These are phyloP conservation scores for Cucumis melo DNA, from an alignment of 306 rosid species.

Conservation along the genomic window DNA sequence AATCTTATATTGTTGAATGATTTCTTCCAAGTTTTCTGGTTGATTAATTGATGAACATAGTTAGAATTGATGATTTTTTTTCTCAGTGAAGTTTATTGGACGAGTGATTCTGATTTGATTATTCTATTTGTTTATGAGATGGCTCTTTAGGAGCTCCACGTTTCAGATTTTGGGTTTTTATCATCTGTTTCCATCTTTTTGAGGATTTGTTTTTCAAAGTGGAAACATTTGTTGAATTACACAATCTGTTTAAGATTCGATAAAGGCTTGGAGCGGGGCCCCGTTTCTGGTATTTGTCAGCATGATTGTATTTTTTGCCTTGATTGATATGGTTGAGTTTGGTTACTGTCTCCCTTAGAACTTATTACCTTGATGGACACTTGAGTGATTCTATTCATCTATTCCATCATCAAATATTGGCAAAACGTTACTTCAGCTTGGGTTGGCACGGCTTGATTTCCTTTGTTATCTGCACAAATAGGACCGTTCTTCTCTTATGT, in stretches of 20 bases:
- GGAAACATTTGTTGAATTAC: neutral
- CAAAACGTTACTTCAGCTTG: neutral
- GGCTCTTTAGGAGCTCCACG: neutral
- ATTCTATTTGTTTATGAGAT: neutral
- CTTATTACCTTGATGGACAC: neutral
- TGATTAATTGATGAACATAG: neutral
- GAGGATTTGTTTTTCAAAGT: neutral
- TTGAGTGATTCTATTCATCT: neutral
- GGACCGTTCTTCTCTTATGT: neutral
- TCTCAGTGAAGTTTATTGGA: neutral
- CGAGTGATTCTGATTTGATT: neutral
- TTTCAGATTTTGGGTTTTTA: neutral
- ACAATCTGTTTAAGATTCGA: neutral
- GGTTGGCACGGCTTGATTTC: too few relatives aligned
- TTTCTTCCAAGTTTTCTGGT: neutral
- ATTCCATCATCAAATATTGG: neutral
- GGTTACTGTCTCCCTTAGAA: neutral
- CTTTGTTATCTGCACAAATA: neutral
- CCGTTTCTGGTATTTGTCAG: neutral
- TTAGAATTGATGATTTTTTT: neutral
- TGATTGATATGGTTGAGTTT: neutral
- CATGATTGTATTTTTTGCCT: neutral
- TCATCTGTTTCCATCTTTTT: neutral
- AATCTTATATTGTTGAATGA: neutral
- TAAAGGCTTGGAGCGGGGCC: neutral